Evolutionary conservation across 208 protist genomes (phyloP), one percentile per base, ranked within the genome.

Genomic region (Acanthamoeba culbertsoni): DNA sequence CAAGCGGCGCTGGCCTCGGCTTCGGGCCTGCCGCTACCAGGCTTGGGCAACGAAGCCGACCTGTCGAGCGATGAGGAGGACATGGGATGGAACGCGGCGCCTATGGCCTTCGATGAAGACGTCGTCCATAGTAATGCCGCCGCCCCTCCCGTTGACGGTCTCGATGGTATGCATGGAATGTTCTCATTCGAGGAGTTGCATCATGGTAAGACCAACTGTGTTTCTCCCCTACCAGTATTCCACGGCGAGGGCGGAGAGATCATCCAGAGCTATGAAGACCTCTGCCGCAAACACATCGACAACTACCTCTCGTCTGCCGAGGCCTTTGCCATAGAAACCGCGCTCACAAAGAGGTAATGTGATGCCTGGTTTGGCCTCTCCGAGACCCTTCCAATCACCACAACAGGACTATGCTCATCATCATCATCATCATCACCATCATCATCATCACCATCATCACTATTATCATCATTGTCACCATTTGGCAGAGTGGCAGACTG

Each of bases 401-500:
- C n/a, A n/a, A n/a, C n/a, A n/a, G n/a, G n/a, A n/a, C n/a, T 28
- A 28, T n/a, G 14, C 14, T 14, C 59, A 68, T 35, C 16, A 35
- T 31, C 59, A 7, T 37, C 59, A 8, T 6, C 59, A 35, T 31
- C 2, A 68, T 35, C n/a, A 63, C 55, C 12, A 10, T 31, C 16
- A 28, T n/a, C 31, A 16, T 71, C 5, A 1, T 40, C 23, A 26
- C n/a, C 8, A 6, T 20, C 57, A 35, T 26, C 62, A 18, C 8
- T 7, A 26, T 33, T 5, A 1, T 33, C 89, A 45, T 46, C 45
- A 63, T 86, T 88, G 40, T 71, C 65, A 28, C 20, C 28, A 43
- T 31, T 63, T n/a, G n/a, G n/a, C 45, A 65, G 94, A 18, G 75
- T 96, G 7, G 86, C 86, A 14, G 92, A 95, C 20, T 96, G 95